Conservation (phyloP, 73 alveolate species). For the Tetrahymena thermophila region DNA sequence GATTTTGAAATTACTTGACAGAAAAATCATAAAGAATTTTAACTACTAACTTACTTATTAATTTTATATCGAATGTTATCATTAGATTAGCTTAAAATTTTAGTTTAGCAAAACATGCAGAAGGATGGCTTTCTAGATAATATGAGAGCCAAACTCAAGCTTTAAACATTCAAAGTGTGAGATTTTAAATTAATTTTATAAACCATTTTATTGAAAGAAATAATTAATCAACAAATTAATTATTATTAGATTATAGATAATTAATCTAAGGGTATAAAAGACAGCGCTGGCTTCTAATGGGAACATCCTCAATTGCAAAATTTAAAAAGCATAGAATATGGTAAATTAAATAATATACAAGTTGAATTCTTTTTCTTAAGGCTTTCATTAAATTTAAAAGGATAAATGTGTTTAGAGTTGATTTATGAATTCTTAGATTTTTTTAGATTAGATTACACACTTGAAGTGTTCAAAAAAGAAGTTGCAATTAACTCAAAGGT, state of each 20-base stretch:
- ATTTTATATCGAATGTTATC: not conserved
- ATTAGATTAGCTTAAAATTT: not conserved
- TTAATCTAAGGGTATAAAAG: not conserved
- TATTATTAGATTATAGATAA: not conserved
- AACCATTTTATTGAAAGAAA: not conserved
- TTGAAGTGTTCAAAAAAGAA: not conserved
- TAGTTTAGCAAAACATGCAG: not conserved
- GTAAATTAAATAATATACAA: not conserved
- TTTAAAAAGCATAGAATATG: not conserved
- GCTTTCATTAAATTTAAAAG: not conserved
- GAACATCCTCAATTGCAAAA: not conserved
- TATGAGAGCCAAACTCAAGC: not conserved
- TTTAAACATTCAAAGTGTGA: slow-evolving; percentile 1
- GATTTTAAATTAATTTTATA: not conserved
- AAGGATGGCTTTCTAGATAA: not conserved
- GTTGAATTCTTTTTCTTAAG: not conserved
- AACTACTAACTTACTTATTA: not conserved
- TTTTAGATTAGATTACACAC: not conserved
- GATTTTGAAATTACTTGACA: not conserved
- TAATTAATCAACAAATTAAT: not conserved
- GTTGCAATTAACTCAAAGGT: not conserved
- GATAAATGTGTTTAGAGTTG: not conserved
- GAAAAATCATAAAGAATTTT: not conserved
- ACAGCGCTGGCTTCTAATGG: not conserved
- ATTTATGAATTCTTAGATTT: not conserved